Base-by-base conservation (phyloP, 1,284 basidiomycete species). In the Irpex rosettiformis region DNA sequence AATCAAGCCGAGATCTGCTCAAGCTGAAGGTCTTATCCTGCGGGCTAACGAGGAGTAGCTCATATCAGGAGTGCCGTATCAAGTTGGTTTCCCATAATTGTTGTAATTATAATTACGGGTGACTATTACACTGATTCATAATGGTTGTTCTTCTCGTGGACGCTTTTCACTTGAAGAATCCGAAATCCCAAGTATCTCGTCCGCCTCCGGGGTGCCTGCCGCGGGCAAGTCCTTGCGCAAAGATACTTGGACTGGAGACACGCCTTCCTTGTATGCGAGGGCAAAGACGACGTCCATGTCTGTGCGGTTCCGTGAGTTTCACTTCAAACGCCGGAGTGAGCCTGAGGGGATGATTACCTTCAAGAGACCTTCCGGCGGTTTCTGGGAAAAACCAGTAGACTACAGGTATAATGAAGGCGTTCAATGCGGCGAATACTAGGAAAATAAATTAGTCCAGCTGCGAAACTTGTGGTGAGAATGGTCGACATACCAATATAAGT, bases 361-460 rank as follows among this genome's bases (percentile, higher is more conserved):
- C 84, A 16, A 86, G 69, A 0, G 83, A 84, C 30, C 83, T 78
- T 18, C 82, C 81, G n/a, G 82, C 79, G 3, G 84, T 87, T 71
- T 87, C 85, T n/a, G 84, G 85, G 73, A 86, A 86, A 75, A 83
- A 86, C 60, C 84, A 69, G 66, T 85, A 88, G 2, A 86, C 80
- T 10, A 80, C 63, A 10, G 84, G 85, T 45, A 86, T 72, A 61
- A 88, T 82, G 58, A 83, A 74, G 1, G 82, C 82, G 62, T 87
- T 88, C 54, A 86, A 66, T 0, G 75, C 73, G 0, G 84, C 84
- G 63, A 88, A 88, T 30, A 88, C 82, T 81, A 62, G 29, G 5
- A 4, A 6, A 10, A n/a, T n/a, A 22, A 13, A 55, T 30, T 24
- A 11, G 22, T 53, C 29, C 47, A 28, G 45, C 29, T 47, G 18